These are phyloP conservation scores for Xerocomus brunneocitrinus DNA, from an alignment of 768 basidiomycete species.

Conservation along the genomic window DNA sequence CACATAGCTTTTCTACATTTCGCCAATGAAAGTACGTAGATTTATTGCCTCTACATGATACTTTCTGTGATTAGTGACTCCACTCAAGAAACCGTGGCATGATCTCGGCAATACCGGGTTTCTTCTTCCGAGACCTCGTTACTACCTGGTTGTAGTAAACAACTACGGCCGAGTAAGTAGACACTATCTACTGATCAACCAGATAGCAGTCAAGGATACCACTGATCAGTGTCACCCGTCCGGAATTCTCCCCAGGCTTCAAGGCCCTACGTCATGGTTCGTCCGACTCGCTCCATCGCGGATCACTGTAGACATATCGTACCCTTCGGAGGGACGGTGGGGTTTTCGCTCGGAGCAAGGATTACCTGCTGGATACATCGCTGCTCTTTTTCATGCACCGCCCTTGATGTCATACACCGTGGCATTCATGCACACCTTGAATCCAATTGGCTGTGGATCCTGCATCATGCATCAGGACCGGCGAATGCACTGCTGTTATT, in stretches of 20 bases:
- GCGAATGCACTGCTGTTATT: background rate
- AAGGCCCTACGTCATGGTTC: background rate
- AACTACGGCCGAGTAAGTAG: too few species aligned
- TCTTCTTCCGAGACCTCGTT: too few species aligned
- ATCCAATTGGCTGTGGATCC: background rate
- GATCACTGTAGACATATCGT: background rate
- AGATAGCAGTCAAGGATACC: background rate
- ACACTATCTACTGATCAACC: too few species aligned
- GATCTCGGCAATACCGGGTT: too few species aligned
- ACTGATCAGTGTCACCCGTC: too few species aligned
- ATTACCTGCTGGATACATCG: conserved; percentile 5
- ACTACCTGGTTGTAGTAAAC: too few species aligned
- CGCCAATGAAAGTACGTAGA: background rate
- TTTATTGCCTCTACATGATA: too few species aligned
- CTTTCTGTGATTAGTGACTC: too few species aligned
- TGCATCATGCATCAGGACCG: background rate
- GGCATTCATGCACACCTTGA: background rate
- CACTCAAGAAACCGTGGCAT: too few species aligned
- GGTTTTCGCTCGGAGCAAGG: too few species aligned
- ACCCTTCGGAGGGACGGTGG: background rate
- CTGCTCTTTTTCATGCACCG: conserved; percentile 8
- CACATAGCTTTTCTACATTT: background rate
- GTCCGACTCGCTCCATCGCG: background rate
- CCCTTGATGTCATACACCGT: background rate
- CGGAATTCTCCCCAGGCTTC: too few species aligned